phyloP scores from a whole-genome alignment of 352 stramenopile genomes.

The Blastocystis sp. region DNA sequence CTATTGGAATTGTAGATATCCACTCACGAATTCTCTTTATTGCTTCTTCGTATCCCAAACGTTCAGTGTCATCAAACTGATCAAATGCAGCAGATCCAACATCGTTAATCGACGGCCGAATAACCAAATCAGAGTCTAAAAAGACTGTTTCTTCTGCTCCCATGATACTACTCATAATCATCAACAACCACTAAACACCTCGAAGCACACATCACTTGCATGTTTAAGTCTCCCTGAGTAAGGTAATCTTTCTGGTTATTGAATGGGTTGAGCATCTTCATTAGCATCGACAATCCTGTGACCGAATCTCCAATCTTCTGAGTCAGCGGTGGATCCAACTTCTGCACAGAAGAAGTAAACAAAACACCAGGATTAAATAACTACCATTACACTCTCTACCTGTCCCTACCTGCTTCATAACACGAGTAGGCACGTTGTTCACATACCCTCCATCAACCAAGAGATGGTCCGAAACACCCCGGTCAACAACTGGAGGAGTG shows the following conservation, averaged over 20 bases:
- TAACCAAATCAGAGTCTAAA: constrained; percentile 49
- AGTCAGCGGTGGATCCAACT: constrained; percentile 31
- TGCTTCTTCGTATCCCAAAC: constrained; percentile 23
- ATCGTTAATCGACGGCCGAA: constrained; percentile 49
- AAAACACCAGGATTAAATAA: constrained; percentile 34
- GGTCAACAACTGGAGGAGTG: constrained; percentile 64
- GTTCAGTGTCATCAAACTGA: constrained; percentile 48
- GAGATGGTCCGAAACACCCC: constrained; percentile 65
- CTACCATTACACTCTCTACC: background rate
- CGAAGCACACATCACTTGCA: constrained; percentile 28
- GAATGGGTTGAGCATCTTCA: constrained; percentile 40
- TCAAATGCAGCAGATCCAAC: constrained; percentile 35
- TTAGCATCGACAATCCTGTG: background rate
- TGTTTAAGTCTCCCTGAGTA: constrained; percentile 20
- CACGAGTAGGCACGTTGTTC: constrained; percentile 79
- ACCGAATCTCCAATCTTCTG: constrained; percentile 15
- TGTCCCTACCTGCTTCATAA: constrained; percentile 62
- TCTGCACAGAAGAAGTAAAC: constrained; percentile 46
- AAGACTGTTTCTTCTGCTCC: constrained; percentile 25
- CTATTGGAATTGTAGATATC: background rate
- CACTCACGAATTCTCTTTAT: constrained; percentile 42
- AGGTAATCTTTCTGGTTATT: background rate
- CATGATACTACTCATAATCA: constrained; percentile 10
- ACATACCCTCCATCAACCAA: constrained; percentile 83
- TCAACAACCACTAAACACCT: background rate